Conservation (phyloP, 352 stramenopile species). For the Lagenidium giganteum region DNA sequence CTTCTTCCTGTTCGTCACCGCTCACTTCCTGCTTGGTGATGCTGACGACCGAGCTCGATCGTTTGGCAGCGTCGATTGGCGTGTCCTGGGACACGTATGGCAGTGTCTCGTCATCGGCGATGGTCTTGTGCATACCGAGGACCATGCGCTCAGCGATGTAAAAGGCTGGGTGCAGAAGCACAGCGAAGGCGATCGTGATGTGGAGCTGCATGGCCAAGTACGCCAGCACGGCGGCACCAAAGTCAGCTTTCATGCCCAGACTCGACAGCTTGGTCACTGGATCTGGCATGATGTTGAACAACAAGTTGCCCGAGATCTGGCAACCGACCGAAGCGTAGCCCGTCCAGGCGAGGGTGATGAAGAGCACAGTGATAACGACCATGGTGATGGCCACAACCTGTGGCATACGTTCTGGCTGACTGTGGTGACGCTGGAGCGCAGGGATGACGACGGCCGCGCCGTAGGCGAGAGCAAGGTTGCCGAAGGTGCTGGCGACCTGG, state of each 20-base stretch:
- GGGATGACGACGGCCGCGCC: constrained; percentile 25
- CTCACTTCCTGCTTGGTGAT: constrained; percentile 34
- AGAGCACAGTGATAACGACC: constrained; percentile 18
- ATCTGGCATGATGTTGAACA: constrained; percentile 58
- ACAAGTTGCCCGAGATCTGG: constrained; percentile 22
- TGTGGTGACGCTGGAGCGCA: constrained; percentile 8
- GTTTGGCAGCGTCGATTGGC: constrained; percentile 15
- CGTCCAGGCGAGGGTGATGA: constrained; percentile 17
- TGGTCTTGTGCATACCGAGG: constrained; percentile 22
- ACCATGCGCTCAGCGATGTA: constrained; percentile 21
- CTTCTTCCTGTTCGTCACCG: constrained; percentile 20
- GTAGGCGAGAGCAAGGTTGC: constrained; percentile 37
- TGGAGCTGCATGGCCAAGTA: constrained; percentile 21
- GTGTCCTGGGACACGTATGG: constrained; percentile 7
- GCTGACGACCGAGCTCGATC: constrained; percentile 32
- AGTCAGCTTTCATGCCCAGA: constrained; percentile 20
- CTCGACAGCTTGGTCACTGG: constrained; percentile 18
- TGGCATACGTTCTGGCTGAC: constrained; percentile 20
- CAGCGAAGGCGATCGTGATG: constrained; percentile 28
- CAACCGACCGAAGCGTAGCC: constrained; percentile 18
- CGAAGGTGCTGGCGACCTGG: constrained; percentile 47
- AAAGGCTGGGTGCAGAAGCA: constrained; percentile 20
- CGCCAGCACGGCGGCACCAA: constrained; percentile 20
- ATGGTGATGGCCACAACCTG: constrained; percentile 20
- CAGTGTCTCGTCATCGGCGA: too few species aligned